These are phyloP conservation scores for Strigomonas culicis DNA, from an alignment of 208 protist genomes.

Conservation along the genomic window DNA sequence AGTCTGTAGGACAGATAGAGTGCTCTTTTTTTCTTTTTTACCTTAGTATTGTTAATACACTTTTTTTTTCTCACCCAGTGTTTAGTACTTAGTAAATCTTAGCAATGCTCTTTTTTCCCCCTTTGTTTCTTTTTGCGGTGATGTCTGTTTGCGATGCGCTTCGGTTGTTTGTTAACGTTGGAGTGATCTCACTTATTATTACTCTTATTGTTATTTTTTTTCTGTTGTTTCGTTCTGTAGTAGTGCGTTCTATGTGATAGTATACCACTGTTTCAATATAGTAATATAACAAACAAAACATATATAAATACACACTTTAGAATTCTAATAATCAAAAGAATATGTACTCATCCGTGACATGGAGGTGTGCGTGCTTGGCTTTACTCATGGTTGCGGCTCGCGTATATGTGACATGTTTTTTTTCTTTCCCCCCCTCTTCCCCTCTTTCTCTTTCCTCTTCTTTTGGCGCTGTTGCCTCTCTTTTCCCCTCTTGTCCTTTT, in stretches of 20 bases:
- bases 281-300: background rate
- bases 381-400: background rate
- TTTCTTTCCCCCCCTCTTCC: background rate
- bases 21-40: background rate
- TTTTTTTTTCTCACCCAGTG: constrained; percentile 9
- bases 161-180: constrained; percentile 3
- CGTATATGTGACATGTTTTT: constrained; percentile 3
- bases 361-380: too few species aligned
- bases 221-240: constrained; percentile 8
- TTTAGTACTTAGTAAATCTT: background rate
- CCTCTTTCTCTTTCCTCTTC: background rate
- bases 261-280: background rate
- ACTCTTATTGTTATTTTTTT: constrained; percentile 9
- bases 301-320: background rate
- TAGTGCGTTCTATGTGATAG: background rate
- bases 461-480: constrained; percentile 1
- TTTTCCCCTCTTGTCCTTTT: background rate
- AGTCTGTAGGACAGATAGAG: constrained; percentile 5
- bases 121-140: background rate
- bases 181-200: background rate
- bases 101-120: background rate
- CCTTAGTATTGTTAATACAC: background rate
- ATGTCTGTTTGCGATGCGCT: constrained; percentile 11
- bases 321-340: too few species aligned
- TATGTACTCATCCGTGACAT: too few species aligned